phyloP scores from a whole-genome alignment of 2,329 filamentous ascomycete species.

The Pyrenophora teres region DNA sequence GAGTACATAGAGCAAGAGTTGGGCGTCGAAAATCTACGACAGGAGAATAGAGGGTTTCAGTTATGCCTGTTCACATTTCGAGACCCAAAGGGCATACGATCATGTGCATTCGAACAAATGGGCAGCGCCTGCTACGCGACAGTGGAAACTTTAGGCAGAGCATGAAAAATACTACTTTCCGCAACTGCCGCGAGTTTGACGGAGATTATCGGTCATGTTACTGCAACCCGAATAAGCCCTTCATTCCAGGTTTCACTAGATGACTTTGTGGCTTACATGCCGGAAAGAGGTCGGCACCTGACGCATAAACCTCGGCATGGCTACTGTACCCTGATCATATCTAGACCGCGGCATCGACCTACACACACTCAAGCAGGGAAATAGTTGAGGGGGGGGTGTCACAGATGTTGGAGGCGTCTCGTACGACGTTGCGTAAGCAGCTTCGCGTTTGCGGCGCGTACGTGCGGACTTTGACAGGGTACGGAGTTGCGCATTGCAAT shows the following conservation, averaged over 20 bases:
- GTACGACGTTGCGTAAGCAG: neutral
- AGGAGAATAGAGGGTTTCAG: neutral
- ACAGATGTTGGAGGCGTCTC: neutral
- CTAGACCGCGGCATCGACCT: neutral
- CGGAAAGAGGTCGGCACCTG: neutral
- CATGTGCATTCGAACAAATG: constrained; percentile 1
- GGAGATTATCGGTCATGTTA: neutral
- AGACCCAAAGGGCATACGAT: neutral
- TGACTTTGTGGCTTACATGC: neutral
- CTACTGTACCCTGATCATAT: neutral
- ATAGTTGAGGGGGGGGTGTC: neutral
- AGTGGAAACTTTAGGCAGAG: neutral
- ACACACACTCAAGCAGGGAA: neutral
- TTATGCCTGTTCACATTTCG: neutral
- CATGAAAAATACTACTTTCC: neutral
- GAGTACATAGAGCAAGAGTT: neutral
- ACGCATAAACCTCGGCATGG: neutral
- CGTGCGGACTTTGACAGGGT: constrained; percentile 3
- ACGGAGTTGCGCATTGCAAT: neutral
- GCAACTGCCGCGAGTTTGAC: neutral
- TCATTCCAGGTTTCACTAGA: too few relatives aligned
- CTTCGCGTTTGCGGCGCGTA: constrained; percentile 2
- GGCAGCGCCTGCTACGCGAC: neutral
- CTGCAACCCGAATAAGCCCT: too few relatives aligned
- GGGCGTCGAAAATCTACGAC: neutral